phyloP scores from a whole-genome alignment of 768 basidiomycete genomes.

The Russula ochroleuca region DNA sequence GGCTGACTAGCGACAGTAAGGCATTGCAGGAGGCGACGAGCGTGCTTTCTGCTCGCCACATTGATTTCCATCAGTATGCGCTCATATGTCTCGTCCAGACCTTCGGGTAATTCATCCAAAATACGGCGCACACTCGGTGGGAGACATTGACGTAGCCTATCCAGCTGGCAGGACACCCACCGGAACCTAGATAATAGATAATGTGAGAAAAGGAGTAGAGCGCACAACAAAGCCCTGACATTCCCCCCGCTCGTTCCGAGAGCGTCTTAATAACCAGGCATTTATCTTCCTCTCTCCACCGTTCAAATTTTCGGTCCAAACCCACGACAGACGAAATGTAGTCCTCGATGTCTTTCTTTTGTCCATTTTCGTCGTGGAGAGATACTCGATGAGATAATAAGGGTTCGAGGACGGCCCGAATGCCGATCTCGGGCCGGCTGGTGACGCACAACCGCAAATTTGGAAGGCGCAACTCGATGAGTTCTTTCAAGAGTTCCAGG shows the following conservation, averaged over 20 bases:
- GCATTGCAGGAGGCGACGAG: slow-evolving; percentile 10
- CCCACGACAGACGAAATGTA: background rate
- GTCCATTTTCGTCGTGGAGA: background rate
- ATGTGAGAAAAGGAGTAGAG: background rate
- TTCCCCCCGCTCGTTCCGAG: background rate
- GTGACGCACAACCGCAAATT: slow-evolving; percentile 7
- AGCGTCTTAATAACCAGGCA: background rate
- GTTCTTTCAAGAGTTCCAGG: background rate
- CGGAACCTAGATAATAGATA: slow-evolving; percentile 11
- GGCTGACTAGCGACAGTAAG: background rate
- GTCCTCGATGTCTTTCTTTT: background rate
- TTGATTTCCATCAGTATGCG: slow-evolving; percentile 3
- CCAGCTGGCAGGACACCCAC: background rate
- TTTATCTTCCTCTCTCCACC: background rate
- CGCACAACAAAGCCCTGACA: background rate
- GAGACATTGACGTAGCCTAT: background rate
- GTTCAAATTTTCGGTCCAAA: background rate
- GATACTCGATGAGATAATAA: background rate
- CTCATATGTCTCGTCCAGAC: slow-evolving; percentile 7
- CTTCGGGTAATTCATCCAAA: background rate
- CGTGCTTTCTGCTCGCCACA: background rate
- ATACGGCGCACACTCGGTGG: background rate
- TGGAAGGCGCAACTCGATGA: background rate
- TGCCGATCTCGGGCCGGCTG: slow-evolving; percentile 1
- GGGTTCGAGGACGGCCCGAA: background rate